Base-by-base conservation (phyloP, 2,329 filamentous ascomycete genomes). In the Westerdykella aurantiaca region DNA sequence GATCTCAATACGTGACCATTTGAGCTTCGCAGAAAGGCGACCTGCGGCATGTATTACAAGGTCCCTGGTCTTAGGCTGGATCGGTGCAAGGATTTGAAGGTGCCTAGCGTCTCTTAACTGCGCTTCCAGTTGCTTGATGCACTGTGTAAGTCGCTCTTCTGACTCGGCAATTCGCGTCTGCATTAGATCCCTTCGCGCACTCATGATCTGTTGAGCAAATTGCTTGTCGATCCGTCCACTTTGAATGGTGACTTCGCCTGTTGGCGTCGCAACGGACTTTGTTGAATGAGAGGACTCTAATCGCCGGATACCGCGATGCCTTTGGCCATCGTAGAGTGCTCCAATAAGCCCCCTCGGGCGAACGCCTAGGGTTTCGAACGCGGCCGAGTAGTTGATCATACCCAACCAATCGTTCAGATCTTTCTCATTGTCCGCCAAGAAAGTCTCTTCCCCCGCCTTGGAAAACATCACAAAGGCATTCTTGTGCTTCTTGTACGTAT, bases 321-420 rank as follows among this genome's bases (percentile, higher is more conserved):
- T 78, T 61, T 95, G 88, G 2, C 86, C 88, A 58, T 95, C 88
- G 57, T 95, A 93, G 54, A 85, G 83, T 5, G 85, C 85, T 11
- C 87, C 89, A 41, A 93, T 78, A 44, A 95, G 84, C 17, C 89
- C 90, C 55, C 91, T 81, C 76, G 95, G 94, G 35, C 88, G 81
- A 5, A 97, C 88, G 11, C 91, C 90, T 5, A 90, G 88, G 0
- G 89, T 95, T 54, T 88, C 81, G 66, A 97, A 97, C 1, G 93
- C 88, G 7, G 93, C 90, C 29, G 91, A 91, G 63, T 97, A 97
- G 64, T 98, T 98, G 47, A 98, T 78, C 60, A 95, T 93, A 6
- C 86, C 87, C 22, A 98, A 74, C 93, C 93, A 98, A 62, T 98
- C 93, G 58, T 96, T 95, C 77, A 95, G 83, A 57, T 98, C 93